Conservation (phyloP, 768 basidiomycete species). For the Nidula microcarpa region DNA sequence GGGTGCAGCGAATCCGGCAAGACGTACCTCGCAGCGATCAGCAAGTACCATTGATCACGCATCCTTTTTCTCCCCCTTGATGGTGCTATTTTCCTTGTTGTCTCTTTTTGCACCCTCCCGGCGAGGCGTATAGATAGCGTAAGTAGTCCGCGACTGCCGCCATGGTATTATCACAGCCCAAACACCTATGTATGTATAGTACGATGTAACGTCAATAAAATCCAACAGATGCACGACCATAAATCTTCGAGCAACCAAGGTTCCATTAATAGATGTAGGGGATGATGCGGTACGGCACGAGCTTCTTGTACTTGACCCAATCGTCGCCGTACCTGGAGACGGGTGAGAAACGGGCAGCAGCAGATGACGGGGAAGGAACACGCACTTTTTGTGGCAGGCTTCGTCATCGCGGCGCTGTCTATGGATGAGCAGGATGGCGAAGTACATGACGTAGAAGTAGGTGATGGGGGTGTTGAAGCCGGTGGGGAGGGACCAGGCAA, state of each 20-base stretch:
- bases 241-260: neutral
- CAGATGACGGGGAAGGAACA: slow-evolving; percentile 5
- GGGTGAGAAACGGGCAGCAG: slow-evolving; percentile 1
- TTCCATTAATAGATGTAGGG: slow-evolving; percentile 68
- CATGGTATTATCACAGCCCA: too few species aligned
- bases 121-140: too few species aligned
- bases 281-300: slow-evolving; percentile 84
- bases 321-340: slow-evolving; percentile 76
- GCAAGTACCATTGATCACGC: slow-evolving; percentile 27
- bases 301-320: slow-evolving; percentile 86
- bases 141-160: neutral
- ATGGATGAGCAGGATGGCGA: slow-evolving; percentile 85
- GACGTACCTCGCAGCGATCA: slow-evolving; percentile 36
- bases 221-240: too few species aligned
- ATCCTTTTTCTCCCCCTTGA: too few species aligned
- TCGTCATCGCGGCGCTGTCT: slow-evolving; percentile 91
- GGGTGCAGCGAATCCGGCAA: slow-evolving; percentile 32
- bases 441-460: slow-evolving; percentile 93
- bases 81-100: neutral
- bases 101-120: neutral
- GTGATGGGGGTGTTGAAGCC: slow-evolving; percentile 92
- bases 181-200: too few species aligned
- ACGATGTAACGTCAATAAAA: too few species aligned
- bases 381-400: slow-evolving; percentile 83
- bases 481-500: slow-evolving; percentile 92